A percentile compares a stretch with the other conserved stretches of the same genome.
phyloP scores from a whole-genome alignment of 2,329 filamentous ascomycete genomes.

The Neofusicoccum umdonicola region DNA sequence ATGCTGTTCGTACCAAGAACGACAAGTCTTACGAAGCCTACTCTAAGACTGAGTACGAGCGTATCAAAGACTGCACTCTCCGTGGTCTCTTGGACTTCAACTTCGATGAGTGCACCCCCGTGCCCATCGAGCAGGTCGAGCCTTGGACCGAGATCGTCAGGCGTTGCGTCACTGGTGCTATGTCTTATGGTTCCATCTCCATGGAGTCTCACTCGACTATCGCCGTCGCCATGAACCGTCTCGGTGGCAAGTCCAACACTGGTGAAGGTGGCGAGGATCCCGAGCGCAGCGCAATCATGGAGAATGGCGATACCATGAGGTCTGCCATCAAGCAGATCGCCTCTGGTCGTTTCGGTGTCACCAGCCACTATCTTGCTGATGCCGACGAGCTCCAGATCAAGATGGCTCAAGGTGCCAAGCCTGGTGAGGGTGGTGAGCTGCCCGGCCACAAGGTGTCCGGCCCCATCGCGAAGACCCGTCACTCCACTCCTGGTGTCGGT shows the following conservation, averaged over 20 bases:
- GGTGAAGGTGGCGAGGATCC: conserved; percentile 96
- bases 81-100: conserved; percentile 94
- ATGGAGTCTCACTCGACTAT: conserved; percentile 98
- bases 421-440: conserved; percentile 94
- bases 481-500: conserved; percentile 94
- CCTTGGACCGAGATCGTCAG: conserved; percentile 98
- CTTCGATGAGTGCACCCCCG: conserved; percentile 79
- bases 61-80: conserved; percentile 94
- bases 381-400: conserved; percentile 97
- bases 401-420: conserved; percentile 98
- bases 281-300: conserved; percentile 79
- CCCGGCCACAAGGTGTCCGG: conserved; percentile 95
- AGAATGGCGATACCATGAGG: conserved; percentile 94
- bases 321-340: conserved; percentile 98
- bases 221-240: conserved; percentile 92
- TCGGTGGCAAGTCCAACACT: conserved; percentile 96
- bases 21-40: conserved; percentile 98
- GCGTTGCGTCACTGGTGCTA: conserved; percentile 93
- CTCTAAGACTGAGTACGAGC: conserved; percentile 87
- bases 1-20: conserved; percentile 94
- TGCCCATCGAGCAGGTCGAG: conserved; percentile 95
- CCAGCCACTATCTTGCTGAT: conserved; percentile 89
- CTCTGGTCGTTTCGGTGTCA: conserved; percentile 93
- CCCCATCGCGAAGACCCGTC: conserved; percentile 88
- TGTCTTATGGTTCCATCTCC: conserved; percentile 98